A percentile compares a stretch with the other conserved stretches of the same genome.
These are phyloP conservation scores for Ophiocordyceps sinensis DNA, from an alignment of 2,329 filamentous ascomycete species.

Conservation along the genomic window DNA sequence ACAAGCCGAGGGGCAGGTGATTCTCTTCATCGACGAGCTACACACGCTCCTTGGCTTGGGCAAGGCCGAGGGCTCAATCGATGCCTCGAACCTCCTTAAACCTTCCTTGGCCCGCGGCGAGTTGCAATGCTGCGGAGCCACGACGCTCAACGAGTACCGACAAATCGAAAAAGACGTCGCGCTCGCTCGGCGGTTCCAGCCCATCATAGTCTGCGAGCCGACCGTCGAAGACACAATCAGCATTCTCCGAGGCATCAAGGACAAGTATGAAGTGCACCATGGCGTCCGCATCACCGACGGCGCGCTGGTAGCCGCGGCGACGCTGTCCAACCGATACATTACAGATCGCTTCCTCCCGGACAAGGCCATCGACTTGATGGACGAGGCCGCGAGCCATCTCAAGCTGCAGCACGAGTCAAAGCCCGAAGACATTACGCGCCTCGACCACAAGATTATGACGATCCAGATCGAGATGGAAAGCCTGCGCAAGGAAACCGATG, in stretches of 20 bases:
- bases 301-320: slow-evolving; percentile 80
- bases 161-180: slow-evolving; percentile 94
- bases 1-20: slow-evolving; percentile 75
- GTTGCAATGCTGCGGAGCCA: slow-evolving; percentile 88
- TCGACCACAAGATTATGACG: slow-evolving; percentile 92
- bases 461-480: slow-evolving; percentile 96
- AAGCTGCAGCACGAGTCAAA: slow-evolving; percentile 93
- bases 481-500: slow-evolving; percentile 81
- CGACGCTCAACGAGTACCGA: slow-evolving; percentile 83
- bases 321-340: slow-evolving; percentile 89
- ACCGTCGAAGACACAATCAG: slow-evolving; percentile 86
- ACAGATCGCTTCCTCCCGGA: slow-evolving; percentile 92
- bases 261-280: slow-evolving; percentile 94
- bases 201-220: slow-evolving; percentile 85
- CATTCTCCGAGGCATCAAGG: slow-evolving; percentile 90
- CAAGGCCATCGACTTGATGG: slow-evolving; percentile 93
- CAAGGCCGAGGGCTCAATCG: slow-evolving; percentile 91
- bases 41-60: slow-evolving; percentile 85
- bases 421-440: slow-evolving; percentile 80
- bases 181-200: slow-evolving; percentile 82
- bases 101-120: slow-evolving; percentile 87
- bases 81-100: slow-evolving; percentile 89
- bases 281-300: slow-evolving; percentile 90
- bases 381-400: slow-evolving; percentile 83
- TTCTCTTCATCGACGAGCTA: slow-evolving; percentile 89